These are phyloP conservation scores for Acacia crassicarpa DNA, from an alignment of 306 rosid species.

Conservation along the genomic window DNA sequence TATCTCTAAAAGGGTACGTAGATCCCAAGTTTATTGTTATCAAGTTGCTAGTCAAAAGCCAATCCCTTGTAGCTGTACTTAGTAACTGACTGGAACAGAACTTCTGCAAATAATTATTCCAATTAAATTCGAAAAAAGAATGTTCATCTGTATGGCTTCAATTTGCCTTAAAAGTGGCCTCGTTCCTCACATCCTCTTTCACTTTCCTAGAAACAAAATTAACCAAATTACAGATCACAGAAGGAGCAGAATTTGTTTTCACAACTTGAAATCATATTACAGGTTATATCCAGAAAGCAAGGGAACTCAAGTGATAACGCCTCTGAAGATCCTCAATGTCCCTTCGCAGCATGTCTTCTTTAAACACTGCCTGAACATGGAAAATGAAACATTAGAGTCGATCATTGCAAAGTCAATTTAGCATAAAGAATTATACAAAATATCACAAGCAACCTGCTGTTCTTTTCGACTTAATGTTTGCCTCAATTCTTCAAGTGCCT, in stretches of 20 bases:
- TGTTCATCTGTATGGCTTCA: conserved; percentile 93
- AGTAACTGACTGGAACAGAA: conserved; percentile 29
- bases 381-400: conserved; percentile 12
- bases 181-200: conserved; percentile 95
- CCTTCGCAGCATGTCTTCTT: conserved; percentile 87
- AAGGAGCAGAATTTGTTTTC: conserved; percentile 6
- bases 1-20: too few relatives aligned
- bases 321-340: conserved; percentile 95
- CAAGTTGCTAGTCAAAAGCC: conserved; percentile 33
- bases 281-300: conserved; percentile 19
- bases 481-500: conserved; percentile 90
- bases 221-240: conserved; percentile 33
- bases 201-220: conserved; percentile 69
- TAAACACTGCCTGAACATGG: conserved; percentile 72
- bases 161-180: conserved; percentile 98
- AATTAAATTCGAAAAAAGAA: neutral
- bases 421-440: conserved; percentile 27
- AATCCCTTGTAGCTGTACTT: conserved; percentile 30
- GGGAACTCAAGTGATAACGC: conserved; percentile 79
- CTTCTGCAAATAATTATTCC: neutral
- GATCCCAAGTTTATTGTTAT: too few relatives aligned
- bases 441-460: conserved; percentile 76
- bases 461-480: conserved; percentile 93
- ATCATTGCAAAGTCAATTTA: conserved; percentile 27
- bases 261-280: conserved; percentile 25